Percentiles rank a stretch among this genome's conserved stretches.
Conservation (phyloP, 441 rosid genomes). For the Manihot esculenta region DNA sequence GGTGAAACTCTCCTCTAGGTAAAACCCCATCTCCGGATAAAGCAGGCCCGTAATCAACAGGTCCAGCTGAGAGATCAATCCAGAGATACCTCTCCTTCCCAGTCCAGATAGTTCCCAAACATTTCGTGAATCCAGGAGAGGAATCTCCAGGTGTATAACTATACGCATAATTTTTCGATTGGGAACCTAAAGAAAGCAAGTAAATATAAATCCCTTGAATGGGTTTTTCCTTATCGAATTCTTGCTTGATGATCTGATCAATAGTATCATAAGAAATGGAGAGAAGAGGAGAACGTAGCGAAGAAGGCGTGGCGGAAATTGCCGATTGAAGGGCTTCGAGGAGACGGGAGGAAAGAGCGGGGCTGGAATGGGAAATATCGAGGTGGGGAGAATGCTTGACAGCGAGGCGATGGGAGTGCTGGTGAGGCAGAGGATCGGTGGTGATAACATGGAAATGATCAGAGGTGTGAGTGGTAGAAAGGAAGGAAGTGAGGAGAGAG, state of each 20-base stretch:
- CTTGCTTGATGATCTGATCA: constrained; percentile 57
- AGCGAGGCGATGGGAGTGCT: constrained; percentile 56
- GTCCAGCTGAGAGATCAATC: constrained; percentile 91
- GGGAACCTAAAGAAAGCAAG: constrained; percentile 59
- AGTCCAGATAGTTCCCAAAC: constrained; percentile 81
- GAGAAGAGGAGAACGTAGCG: constrained; percentile 61
- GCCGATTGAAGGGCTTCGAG: constrained; percentile 43
- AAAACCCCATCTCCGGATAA: constrained; percentile 90
- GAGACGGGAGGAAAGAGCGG: constrained; percentile 59
- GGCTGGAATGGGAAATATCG: constrained; percentile 55
- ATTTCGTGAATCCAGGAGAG: constrained; percentile 79
- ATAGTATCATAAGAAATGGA: constrained; percentile 50
- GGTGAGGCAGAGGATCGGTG: constrained; percentile 32
- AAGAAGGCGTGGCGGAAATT: constrained; percentile 42
- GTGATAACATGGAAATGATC: constrained; percentile 66
- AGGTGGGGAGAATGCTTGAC: constrained; percentile 68
- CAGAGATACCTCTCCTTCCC: constrained; percentile 82
- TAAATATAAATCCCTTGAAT: constrained; percentile 68
- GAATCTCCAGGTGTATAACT: constrained; percentile 68
- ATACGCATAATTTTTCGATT: constrained; percentile 64
- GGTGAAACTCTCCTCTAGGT: constrained; percentile 92
- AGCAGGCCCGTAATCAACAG: constrained; percentile 91
- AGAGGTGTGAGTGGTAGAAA: constrained; percentile 48
- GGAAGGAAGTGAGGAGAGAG: constrained; percentile 44
- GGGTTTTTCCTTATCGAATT: constrained; percentile 65